Conservation (phyloP, 78 protist species). For the Protostelium mycophagum region DNA sequence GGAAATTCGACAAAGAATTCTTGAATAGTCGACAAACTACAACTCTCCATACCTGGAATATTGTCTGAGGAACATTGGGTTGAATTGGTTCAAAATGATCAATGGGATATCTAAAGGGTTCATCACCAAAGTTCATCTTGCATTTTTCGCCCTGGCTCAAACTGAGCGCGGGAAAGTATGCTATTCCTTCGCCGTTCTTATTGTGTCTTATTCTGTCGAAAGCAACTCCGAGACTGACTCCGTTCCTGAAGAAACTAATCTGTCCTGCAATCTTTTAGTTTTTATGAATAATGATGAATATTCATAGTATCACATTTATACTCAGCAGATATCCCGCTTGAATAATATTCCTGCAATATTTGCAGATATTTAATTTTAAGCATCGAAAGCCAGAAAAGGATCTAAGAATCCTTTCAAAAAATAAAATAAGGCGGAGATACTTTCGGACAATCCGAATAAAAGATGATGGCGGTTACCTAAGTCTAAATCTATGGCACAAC, state of each 20-base stretch:
- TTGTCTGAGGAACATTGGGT: neutral
- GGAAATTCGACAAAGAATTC: no score
- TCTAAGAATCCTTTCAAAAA: no score
- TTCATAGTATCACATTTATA: no score
- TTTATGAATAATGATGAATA: no score
- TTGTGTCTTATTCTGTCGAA: neutral
- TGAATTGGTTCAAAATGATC: neutral
- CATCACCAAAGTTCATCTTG: slow-evolving; percentile 8
- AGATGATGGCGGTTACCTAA: neutral
- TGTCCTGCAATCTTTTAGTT: no score
- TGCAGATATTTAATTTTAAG: no score
- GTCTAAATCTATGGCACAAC: slow-evolving; percentile 3
- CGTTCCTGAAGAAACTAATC: slow-evolving; percentile 3
- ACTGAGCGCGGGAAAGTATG: slow-evolving; percentile 8
- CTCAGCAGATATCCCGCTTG: no score
- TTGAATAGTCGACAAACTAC: no score
- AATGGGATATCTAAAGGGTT: slow-evolving; percentile 14
- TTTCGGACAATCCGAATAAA: no score
- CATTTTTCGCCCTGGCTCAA: neutral
- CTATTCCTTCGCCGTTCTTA: neutral
- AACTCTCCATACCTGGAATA: neutral
- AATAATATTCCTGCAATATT: no score
- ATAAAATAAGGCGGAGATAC: no score
- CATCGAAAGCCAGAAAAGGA: no score
- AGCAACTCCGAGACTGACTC: slow-evolving; percentile 11